Evolutionary conservation across 108 stramenopile genomes (phyloP), one percentile per base, ranked within the genome.

Genomic region (Nannochloropsis salina): DNA sequence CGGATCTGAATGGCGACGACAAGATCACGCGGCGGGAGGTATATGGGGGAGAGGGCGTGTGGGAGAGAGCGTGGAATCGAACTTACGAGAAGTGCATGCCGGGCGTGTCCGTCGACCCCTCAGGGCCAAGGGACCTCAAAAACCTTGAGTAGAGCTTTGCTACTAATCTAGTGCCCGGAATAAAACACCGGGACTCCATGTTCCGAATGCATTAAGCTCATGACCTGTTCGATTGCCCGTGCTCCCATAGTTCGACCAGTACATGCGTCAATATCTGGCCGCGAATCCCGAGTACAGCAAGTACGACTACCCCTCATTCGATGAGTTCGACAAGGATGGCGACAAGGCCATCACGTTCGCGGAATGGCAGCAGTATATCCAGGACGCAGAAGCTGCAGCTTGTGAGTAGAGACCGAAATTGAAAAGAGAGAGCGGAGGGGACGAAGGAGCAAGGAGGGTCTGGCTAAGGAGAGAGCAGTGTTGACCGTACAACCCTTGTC

Each of bases 271-370:
- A 74, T 74, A 74, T n/a, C 61, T 74, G n/a, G 61, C 61, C 15
- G 61, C 61, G 20, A 74, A 74, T n/a, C 61, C 61, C 61, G 61
- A 74, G 61, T 74, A 74, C 61, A 74, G 61, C 61, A 74, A 74
- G n/a, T 74, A 74, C n/a, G 61, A 74, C 61, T 74, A 74, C 6
- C 61, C 61, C 2, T 74, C 61, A 4, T 74, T 74, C 61, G 61
- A 74, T 74, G 61, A 74, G 61, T 74, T 74, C n/a, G 61, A 74
- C 61, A 74, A 74, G 61, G 61, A 74, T n/a, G 61, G 61, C 1
- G 61, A 74, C n/a, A 3, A 74, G 1, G 15, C 61, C 61, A 74
- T 74, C n/a, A 74, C 61, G 20, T 74, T 74, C 61, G 61, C 61
- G 61, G 61, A 74, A n/a, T 74, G 61, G 61, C 61, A 74, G 61